Base-by-base conservation (phyloP, 2,329 filamentous ascomycete species). In the Talaromyces sp. region DNA sequence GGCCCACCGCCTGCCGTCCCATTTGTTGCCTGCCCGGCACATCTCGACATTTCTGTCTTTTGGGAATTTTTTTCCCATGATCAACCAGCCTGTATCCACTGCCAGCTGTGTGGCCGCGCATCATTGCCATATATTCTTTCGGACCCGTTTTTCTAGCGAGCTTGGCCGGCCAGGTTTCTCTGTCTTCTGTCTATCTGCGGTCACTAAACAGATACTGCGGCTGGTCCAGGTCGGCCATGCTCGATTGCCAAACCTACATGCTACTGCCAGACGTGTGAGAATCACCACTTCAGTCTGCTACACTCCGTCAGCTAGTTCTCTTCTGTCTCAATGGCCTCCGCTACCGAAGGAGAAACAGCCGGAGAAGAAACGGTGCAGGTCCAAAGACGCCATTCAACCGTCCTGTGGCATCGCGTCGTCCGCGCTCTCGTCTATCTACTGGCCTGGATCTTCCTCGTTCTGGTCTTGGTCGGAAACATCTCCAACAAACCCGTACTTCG, bases 381-480 rank as follows among this genome's bases (percentile, higher is more conserved):
- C 54, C 52, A 55, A 23, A 54, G 62, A 27, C 62, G 65, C 47
- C 65, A 63, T 36, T 70, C 69, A 52, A 78, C 67, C 40, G 72
- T 75, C 16, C 79, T 81, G 56, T 82, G 82, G 73, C 89, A 88
- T 70, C 85, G 89, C 63, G 73, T 88, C 28, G 72, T 89, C 54
- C 87, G 89, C 54, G 86, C 85, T 34, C 77, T 89, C 65, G 84
- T 89, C 69, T 94, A 95, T 73, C 80, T 93, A 64, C 72, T 95
- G 64, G 84, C 89, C 44, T 83, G 90, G 65, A 81, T 94, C 65
- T 96, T 96, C 74, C 81, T 96, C 44, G 85, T 96, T 64, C 84
- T 96, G 67, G 90, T 92, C 69, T 83, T 92, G 68, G 85, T 96
- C 67, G 92, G 91, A 67, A 92, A 90, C 76, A 88, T 87, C 59